Percentiles rank a stretch among this genome's conserved stretches.
phyloP scores from a whole-genome alignment of 805 yeast genomes.

The Myxozyma lipomycoides region DNA sequence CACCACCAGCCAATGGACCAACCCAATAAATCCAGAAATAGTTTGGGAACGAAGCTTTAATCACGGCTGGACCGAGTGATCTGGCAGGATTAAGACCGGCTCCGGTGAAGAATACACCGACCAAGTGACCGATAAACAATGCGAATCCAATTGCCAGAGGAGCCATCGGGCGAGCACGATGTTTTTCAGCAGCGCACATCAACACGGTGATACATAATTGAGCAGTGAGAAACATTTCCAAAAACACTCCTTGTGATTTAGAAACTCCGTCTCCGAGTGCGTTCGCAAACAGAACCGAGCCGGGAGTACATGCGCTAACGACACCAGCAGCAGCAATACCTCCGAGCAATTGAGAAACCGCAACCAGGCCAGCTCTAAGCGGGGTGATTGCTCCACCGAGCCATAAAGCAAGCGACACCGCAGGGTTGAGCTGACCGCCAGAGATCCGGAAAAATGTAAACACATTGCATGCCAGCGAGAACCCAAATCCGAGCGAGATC shows the following conservation, averaged over 20 bases:
- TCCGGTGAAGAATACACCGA: conserved; percentile 79
- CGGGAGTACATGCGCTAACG: conserved; percentile 81
- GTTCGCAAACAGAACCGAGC: conserved; percentile 66
- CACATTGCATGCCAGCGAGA: conserved; percentile 72
- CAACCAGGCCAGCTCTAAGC: conserved; percentile 61
- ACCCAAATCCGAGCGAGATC: conserved; percentile 85
- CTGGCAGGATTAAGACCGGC: conserved; percentile 93
- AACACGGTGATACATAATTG: conserved; percentile 71
- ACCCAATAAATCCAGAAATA: conserved; percentile 94
- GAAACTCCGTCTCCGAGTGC: conserved; percentile 69
- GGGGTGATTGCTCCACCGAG: conserved; percentile 71
- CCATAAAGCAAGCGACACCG: conserved; percentile 72
- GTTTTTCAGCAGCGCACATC: conserved; percentile 80
- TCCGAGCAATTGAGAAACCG: conserved; percentile 67
- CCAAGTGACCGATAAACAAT: conserved; percentile 74
- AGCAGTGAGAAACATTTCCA: conserved; percentile 78
- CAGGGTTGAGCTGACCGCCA: conserved; percentile 89
- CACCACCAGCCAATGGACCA: conserved; percentile 74
- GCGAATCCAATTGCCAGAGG: conserved; percentile 82
- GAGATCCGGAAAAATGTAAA: conserved; percentile 68
- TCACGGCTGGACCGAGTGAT: conserved; percentile 78
- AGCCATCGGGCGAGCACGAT: conserved; percentile 69
- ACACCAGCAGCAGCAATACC: conserved; percentile 94
- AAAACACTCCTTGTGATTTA: conserved; percentile 67
- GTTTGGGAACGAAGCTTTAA: conserved; percentile 64